Base-by-base conservation (phyloP, 805 yeast species). In the Candida argentea region DNA sequence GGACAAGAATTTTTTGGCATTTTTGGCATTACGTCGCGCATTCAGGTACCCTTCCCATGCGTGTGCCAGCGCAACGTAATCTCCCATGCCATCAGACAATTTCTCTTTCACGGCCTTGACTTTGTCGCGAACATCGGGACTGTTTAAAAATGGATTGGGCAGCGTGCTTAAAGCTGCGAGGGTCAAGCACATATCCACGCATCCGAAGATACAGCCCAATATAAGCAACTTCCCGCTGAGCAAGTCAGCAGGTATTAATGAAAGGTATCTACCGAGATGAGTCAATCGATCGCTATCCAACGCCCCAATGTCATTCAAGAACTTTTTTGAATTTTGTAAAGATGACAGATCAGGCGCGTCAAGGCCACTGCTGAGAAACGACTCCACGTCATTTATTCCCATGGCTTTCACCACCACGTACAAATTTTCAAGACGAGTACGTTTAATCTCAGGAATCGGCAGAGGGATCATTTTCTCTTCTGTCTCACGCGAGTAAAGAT, bases 361-460 rank as follows among this genome's bases (percentile, higher is more conserved):
- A 26, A 91, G 53, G 1, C 95, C 95, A 18, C 67, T 63, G 10
- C 67, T 58, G 36, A 89, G 61, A 43, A 89, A 91, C 14, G 59
- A 65, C 32, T 64, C 65, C 0, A 86, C 95, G 38, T 81, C 65
- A 3, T 61, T 57, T 16, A 89, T 67, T 0, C 94, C 94, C 91
- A 91, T 85, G 0, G 95, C 68, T 49, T 86, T 86, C 10, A 87
- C 94, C 26, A 77, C 73, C 25, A 89, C 58, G 43, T 83, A 87
- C 22, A 89, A 59, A 20, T 83, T 83, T 40, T 87, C 95, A 19
- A 89, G 53, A 18, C 91, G 75, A 1, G 91, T 76, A 34, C 97
- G 63, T 37, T 74, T 73, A 29, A 89, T 89, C 47, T 89, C 98
- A 0, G 98, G 96, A 11, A 80, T 64, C 1, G 95, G 94, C 39